Percentiles rank a stretch among this genome's conserved stretches.
Conservation (phyloP, 805 yeast genomes). For the Cyberlindnera petersonii region DNA sequence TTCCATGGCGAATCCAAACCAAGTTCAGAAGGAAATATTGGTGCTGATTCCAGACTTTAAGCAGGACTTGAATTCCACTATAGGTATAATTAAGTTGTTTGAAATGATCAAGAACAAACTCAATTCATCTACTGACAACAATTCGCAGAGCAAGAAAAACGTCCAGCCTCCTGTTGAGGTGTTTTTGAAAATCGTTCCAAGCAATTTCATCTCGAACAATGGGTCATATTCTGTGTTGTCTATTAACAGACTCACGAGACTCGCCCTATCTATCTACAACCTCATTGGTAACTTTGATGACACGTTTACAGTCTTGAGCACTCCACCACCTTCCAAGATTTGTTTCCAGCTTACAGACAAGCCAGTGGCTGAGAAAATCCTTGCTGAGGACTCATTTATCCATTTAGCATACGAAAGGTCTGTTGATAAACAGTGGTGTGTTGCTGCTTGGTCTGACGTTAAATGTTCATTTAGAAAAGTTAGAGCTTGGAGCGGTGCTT, state of each 20-base stretch:
- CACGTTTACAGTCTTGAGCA: slow-evolving; percentile 37
- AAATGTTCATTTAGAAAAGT: slow-evolving; percentile 60
- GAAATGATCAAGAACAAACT: slow-evolving; percentile 41
- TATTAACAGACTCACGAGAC: slow-evolving; percentile 34
- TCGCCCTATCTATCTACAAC: slow-evolving; percentile 57
- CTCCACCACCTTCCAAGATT: slow-evolving; percentile 40
- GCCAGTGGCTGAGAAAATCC: slow-evolving; percentile 32
- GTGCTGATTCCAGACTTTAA: slow-evolving; percentile 18
- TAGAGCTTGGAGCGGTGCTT: slow-evolving; percentile 58
- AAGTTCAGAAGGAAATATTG: slow-evolving; percentile 15
- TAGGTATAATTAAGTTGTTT: slow-evolving; percentile 45
- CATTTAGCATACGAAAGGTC: slow-evolving; percentile 87
- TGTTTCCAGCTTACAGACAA: slow-evolving; percentile 40
- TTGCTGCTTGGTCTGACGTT: slow-evolving; percentile 88
- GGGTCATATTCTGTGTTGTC: slow-evolving; percentile 33
- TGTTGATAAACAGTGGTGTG: slow-evolving; percentile 76
- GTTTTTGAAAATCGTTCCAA: slow-evolving; percentile 39
- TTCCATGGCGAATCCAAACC: background rate
- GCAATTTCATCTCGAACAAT: slow-evolving; percentile 36
- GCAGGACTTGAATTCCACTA: slow-evolving; percentile 36
- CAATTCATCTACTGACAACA: too few species aligned
- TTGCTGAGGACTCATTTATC: slow-evolving; percentile 68
- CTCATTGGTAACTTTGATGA: slow-evolving; percentile 40
- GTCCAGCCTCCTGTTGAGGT: background rate
- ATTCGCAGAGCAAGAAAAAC: slow-evolving; percentile 1